These are phyloP conservation scores for Abeoforma whisleri DNA, from an alignment of 78 protist species.

Conservation along the genomic window DNA sequence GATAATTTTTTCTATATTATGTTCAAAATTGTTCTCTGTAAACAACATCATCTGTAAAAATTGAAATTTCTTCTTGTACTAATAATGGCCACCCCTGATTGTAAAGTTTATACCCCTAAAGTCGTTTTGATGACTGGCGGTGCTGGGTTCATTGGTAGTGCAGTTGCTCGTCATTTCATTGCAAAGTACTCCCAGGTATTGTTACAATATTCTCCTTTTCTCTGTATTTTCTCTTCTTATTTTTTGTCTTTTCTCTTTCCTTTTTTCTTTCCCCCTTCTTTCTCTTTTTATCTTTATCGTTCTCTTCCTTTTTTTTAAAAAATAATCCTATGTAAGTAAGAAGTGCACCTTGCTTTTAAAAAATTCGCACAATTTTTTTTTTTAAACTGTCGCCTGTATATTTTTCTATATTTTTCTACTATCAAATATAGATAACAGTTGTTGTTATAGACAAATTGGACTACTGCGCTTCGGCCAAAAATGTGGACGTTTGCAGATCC, in stretches of 20 bases:
- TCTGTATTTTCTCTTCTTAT: neutral
- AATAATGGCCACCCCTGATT: no score
- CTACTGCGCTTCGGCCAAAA: no score
- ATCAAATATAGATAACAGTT: no score
- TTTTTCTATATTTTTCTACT: neutral
- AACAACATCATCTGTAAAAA: no score
- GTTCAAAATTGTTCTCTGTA: no score
- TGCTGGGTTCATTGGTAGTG: slow-evolving; percentile 71
- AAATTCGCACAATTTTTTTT: neutral
- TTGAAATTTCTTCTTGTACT: no score
- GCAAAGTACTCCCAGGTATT: slow-evolving; percentile 51
- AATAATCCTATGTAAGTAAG: no score
- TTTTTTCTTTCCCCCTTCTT: neutral
- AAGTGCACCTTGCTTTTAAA: no score
- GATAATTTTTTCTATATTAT: no score
- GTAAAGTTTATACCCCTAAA: slow-evolving; percentile 13
- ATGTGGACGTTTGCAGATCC: neutral
- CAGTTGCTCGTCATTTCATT: slow-evolving; percentile 13
- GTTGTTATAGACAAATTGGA: no score
- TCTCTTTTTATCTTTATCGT: neutral
- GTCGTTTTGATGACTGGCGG: slow-evolving; percentile 77
- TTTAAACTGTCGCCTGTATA: neutral
- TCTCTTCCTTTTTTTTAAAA: neutral
- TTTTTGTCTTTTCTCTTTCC: neutral
- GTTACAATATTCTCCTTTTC: slow-evolving; percentile 22